A percentile compares a stretch with the other conserved stretches of the same genome.
phyloP scores from a whole-genome alignment of 768 basidiomycete species.

The Exidia glandulosa region DNA sequence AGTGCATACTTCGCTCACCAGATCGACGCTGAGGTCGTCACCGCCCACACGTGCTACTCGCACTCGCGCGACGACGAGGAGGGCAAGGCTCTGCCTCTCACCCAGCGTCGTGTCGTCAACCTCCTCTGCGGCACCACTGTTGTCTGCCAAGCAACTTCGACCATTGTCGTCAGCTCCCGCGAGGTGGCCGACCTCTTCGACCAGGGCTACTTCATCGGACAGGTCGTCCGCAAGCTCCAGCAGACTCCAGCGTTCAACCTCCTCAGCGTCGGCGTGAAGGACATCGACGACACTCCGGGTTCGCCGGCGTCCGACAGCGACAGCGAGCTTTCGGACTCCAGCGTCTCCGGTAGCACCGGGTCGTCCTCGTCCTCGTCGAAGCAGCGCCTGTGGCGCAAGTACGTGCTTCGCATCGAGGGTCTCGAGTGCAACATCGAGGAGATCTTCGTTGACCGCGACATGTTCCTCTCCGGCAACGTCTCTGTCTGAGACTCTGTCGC shows the following conservation, averaged over 20 bases:
- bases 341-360: too few species aligned
- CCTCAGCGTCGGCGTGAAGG: slow-evolving; percentile 37
- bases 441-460: slow-evolving; percentile 54
- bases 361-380: too few species aligned
- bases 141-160: slow-evolving; percentile 56
- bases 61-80: too few species aligned
- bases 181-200: slow-evolving; percentile 48
- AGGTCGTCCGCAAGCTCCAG: slow-evolving; percentile 48
- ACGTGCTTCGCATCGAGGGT: slow-evolving; percentile 43
- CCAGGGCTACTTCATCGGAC: slow-evolving; percentile 57
- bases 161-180: slow-evolving; percentile 48
- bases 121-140: slow-evolving; percentile 43
- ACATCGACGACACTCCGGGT: slow-evolving; percentile 14
- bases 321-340: not conserved
- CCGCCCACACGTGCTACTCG: slow-evolving; percentile 40
- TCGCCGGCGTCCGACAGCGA: not conserved
- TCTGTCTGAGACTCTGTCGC: too few species aligned
- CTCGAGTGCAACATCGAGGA: slow-evolving; percentile 60
- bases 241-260: slow-evolving; percentile 48
- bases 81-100: too few species aligned
- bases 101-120: slow-evolving; percentile 54
- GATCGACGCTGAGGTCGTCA: slow-evolving; percentile 47
- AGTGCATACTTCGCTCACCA: slow-evolving; percentile 58
- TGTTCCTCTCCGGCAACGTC: too few species aligned
- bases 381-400: slow-evolving; percentile 40